Conservation (phyloP, 2,329 filamentous ascomycete genomes). For the Tolypocladium endophyticum region DNA sequence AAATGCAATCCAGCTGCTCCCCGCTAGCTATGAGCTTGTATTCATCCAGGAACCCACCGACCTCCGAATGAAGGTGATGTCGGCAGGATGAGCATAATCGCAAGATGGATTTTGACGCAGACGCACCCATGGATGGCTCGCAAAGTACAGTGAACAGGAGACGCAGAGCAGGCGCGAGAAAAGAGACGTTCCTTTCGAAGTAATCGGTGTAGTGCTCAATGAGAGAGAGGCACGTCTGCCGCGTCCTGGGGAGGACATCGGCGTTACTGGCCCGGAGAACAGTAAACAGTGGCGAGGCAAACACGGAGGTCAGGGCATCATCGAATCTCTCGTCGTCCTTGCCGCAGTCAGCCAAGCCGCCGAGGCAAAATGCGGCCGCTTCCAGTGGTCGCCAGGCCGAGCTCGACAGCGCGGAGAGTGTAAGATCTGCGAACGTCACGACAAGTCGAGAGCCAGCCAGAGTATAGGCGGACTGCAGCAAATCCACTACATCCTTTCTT, state of each 20-base stretch:
- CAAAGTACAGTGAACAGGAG: slow-evolving; percentile 63
- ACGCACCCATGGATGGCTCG: slow-evolving; percentile 49
- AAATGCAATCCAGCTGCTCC: slow-evolving; percentile 48
- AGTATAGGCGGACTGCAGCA: slow-evolving; percentile 62
- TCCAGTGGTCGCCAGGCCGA: slow-evolving; percentile 50
- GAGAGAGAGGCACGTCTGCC: slow-evolving; percentile 58
- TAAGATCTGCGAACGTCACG: slow-evolving; percentile 44
- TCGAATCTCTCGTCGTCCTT: slow-evolving; percentile 49
- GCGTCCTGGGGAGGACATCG: slow-evolving; percentile 49
- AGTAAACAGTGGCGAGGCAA: slow-evolving; percentile 47
- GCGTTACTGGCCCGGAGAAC: slow-evolving; percentile 38
- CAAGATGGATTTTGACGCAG: slow-evolving; percentile 64
- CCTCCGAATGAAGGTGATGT: slow-evolving; percentile 54
- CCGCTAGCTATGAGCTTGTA: slow-evolving; percentile 54
- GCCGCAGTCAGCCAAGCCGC: slow-evolving; percentile 56
- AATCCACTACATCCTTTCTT: slow-evolving; percentile 67
- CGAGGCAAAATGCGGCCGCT: slow-evolving; percentile 51
- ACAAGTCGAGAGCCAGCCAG: slow-evolving; percentile 47
- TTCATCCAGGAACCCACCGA: slow-evolving; percentile 58
- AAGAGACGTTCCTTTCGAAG: slow-evolving; percentile 58
- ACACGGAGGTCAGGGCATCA: slow-evolving; percentile 47
- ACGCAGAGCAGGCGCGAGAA: slow-evolving; percentile 60
- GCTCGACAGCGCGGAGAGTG: slow-evolving; percentile 36
- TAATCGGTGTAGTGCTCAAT: slow-evolving; percentile 68
- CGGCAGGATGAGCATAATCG: slow-evolving; percentile 69